Conservation (phyloP, 2,329 filamentous ascomycete genomes). For the Juglanconis sp. region DNA sequence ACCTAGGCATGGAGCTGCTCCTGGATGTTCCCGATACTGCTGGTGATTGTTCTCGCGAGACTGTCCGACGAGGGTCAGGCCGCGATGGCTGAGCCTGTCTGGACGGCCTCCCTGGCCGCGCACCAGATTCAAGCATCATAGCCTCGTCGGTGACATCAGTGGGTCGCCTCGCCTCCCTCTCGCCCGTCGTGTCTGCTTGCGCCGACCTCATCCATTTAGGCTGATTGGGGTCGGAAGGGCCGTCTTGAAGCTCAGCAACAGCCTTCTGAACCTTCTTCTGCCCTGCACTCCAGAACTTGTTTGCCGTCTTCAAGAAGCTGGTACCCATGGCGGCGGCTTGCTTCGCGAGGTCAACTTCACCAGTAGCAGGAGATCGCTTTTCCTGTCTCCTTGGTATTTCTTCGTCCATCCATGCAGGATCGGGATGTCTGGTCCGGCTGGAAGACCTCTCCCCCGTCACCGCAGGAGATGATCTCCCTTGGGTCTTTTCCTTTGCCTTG, state of each 20-base stretch:
- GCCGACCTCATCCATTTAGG: constrained; percentile 94
- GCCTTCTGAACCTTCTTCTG: constrained; percentile 92
- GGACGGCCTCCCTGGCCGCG: constrained; percentile 46
- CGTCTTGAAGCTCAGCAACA: constrained; percentile 77
- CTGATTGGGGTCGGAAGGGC: constrained; percentile 71
- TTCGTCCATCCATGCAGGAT: constrained; percentile 63
- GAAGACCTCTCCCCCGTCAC: constrained; percentile 35
- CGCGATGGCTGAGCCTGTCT: constrained; percentile 30
- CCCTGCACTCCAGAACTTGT: constrained; percentile 90
- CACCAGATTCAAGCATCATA: constrained; percentile 70
- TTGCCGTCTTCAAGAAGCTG: constrained; percentile 87
- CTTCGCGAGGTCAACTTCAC: constrained; percentile 73
- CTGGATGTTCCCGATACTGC: constrained; percentile 41
- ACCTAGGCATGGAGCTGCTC: constrained; percentile 50
- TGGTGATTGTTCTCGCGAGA: constrained; percentile 48
- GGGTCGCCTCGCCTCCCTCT: constrained; percentile 27
- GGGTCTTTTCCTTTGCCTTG: constrained; percentile 70
- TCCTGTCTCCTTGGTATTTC: constrained; percentile 50
- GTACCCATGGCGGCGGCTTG: constrained; percentile 78
- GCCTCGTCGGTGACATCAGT: constrained; percentile 66
- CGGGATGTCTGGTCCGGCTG: constrained; percentile 34
- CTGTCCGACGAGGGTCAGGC: constrained; percentile 25
- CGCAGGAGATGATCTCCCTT: constrained; percentile 30
- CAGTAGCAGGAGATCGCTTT: constrained; percentile 51
- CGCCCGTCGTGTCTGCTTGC: constrained; percentile 41